phyloP scores from a whole-genome alignment of 169 alveolate species.

The Plasmodium gonderi region DNA sequence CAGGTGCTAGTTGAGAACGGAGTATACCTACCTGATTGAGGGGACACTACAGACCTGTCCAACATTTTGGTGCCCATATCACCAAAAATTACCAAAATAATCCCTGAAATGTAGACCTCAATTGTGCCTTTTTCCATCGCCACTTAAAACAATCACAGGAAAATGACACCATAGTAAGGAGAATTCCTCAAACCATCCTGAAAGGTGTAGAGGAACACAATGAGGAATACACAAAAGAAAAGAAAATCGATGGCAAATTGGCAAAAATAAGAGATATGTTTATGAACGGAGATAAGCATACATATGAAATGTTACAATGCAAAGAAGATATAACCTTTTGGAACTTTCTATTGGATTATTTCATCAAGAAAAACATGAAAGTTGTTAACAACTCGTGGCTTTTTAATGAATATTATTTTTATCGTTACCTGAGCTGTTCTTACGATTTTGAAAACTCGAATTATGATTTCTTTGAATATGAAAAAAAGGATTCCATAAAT shows the following conservation, averaged over 20 bases:
- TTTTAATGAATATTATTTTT: slow-evolving; percentile 65
- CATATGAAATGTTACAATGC: slow-evolving; percentile 60
- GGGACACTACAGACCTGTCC: too few relatives aligned
- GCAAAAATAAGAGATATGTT: slow-evolving; percentile 29
- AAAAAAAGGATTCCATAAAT: slow-evolving; percentile 46
- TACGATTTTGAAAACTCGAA: slow-evolving; percentile 67
- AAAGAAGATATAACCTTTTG: slow-evolving; percentile 15
- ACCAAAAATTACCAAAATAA: too few relatives aligned
- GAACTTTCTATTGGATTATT: slow-evolving; percentile 26
- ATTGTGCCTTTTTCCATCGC: not conserved
- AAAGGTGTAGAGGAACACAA: slow-evolving; percentile 47
- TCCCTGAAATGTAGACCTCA: too few relatives aligned
- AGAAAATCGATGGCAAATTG: slow-evolving; percentile 7
- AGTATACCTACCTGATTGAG: too few relatives aligned
- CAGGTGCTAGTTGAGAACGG: too few relatives aligned
- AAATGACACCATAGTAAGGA: slow-evolving; percentile 57
- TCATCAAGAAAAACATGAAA: slow-evolving; percentile 5
- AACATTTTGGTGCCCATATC: too few relatives aligned
- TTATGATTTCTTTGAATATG: slow-evolving; percentile 51
- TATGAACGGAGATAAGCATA: slow-evolving; percentile 24
- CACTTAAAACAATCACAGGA: not conserved
- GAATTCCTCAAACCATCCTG: slow-evolving; percentile 39
- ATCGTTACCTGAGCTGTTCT: slow-evolving; percentile 42
- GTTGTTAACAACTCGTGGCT: slow-evolving; percentile 25
- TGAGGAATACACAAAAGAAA: slow-evolving; percentile 19